Evolutionary conservation across 2,329 filamentous ascomycete genomes (phyloP), one percentile per base, ranked within the genome.

Genomic region (Gremmenia infestans): DNA sequence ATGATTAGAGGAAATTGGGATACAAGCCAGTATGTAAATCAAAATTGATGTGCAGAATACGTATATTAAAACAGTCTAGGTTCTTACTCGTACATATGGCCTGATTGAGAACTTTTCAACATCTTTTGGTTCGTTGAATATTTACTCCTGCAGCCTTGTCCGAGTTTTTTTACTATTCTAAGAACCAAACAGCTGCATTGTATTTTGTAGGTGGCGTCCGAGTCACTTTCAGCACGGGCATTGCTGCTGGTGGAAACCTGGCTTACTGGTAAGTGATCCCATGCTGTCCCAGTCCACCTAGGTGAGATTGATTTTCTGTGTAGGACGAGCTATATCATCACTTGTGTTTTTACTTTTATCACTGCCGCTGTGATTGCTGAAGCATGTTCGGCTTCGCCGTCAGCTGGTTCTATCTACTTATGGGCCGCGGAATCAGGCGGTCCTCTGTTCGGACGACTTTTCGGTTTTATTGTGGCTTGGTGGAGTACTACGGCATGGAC

Each of bases 401-500:
- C 73, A 11, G 57, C 59, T 48, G 59, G 59, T 5, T 61, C 57
- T 9, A 58, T 80, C 12, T 80, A 79, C 61, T 76, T 78, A 52
- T 80, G 77, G 77, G 75, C 77, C 3, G 72, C 72, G 7, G 70
- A 78, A 36, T 76, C 76, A 1, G 72, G 72, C n/a, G 77, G 76
- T 4, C 70, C 66, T 5, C 59, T 60, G 39, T 76, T 73, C 61
- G 75, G 76, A 14, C 67, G 73, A 35, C 48, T 63, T 1, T 43
- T 61, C 32, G 58, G 60, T 12, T 62, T 63, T 65, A 69, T 82
- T n/a, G 81, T 83, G n/a, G 81, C 81, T 0, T 84, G 81, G 81
- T 84, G 81, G 81, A 81, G 78, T 62, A 82, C 80, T 0, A 83
- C 81, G 0, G 81, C 81, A 1, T 84, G 81, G 81, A 84, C 81